A percentile compares a stretch with the other conserved stretches of the same genome.
These are phyloP conservation scores for Neurospora sp. DNA, from an alignment of 495 filamentous ascomycete species.

Conservation along the genomic window DNA sequence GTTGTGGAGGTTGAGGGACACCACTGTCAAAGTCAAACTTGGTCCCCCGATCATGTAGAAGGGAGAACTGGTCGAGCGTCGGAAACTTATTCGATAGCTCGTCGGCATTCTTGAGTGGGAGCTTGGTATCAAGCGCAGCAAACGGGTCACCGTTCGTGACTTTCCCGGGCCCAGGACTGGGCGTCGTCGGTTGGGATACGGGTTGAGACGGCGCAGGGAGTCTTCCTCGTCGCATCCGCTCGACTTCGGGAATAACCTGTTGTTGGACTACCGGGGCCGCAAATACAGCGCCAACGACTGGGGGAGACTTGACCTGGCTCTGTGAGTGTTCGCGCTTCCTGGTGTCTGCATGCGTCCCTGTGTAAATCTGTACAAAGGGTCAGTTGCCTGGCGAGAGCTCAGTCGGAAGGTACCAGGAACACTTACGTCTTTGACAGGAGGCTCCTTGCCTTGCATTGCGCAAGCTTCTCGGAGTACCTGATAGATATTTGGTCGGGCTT, in stretches of 20 bases:
- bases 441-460: slow-evolving; percentile 74
- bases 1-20: slow-evolving; percentile 30
- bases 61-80: slow-evolving; percentile 83
- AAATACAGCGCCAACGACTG: slow-evolving; percentile 58
- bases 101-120: slow-evolving; percentile 46
- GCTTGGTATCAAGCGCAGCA: slow-evolving; percentile 66
- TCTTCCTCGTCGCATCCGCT: slow-evolving; percentile 86
- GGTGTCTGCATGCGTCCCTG: slow-evolving; percentile 42
- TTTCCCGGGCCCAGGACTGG: slow-evolving; percentile 65
- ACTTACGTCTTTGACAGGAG: slow-evolving; percentile 87
- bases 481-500: slow-evolving; percentile 84
- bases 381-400: slow-evolving; percentile 6
- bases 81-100: slow-evolving; percentile 82
- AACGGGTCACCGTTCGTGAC: slow-evolving; percentile 76
- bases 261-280: slow-evolving; percentile 58
- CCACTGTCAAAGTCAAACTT: slow-evolving; percentile 80
- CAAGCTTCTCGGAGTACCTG: slow-evolving; percentile 80
- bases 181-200: slow-evolving; percentile 36
- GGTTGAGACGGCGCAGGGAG: slow-evolving; percentile 46
- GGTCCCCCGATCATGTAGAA: slow-evolving; percentile 73
- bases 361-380: slow-evolving; percentile 60
- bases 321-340: slow-evolving; percentile 15
- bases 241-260: slow-evolving; percentile 75
- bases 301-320: slow-evolving; percentile 31
- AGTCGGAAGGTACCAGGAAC: not conserved